Evolutionary conservation across 1,139 yeast species (phyloP).

Genomic region (Hyphopichia fennica): DNA sequence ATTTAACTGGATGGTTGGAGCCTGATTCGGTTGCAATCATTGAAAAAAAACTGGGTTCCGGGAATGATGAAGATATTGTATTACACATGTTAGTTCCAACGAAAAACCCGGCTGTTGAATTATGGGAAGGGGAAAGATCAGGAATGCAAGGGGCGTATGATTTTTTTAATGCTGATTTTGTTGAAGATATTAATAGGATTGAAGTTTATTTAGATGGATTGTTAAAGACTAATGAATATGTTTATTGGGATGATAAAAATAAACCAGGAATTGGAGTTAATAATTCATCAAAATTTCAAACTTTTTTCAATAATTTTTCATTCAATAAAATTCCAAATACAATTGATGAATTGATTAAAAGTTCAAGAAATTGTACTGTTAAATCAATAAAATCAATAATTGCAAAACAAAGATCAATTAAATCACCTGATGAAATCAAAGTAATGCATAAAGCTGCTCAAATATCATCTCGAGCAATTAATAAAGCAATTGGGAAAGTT

Average conservation of each 20-base stretch:
- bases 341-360: slow-evolving; percentile 19
- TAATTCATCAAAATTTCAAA: slow-evolving; percentile 10
- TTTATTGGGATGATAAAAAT: slow-evolving; percentile 49
- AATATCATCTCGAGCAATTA: slow-evolving; percentile 80
- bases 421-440: slow-evolving; percentile 72
- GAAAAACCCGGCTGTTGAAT: slow-evolving; percentile 71
- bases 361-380: slow-evolving; percentile 31
- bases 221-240: slow-evolving; percentile 43
- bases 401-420: slow-evolving; percentile 62
- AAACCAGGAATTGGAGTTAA: slow-evolving; percentile 5
- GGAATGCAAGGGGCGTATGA: slow-evolving; percentile 83
- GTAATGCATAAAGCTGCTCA: slow-evolving; percentile 82
- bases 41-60: slow-evolving; percentile 54
- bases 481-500: slow-evolving; percentile 71
- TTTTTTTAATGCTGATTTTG: slow-evolving; percentile 83
- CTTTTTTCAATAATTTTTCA: slow-evolving; percentile 12
- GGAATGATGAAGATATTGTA: slow-evolving; percentile 50
- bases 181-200: slow-evolving; percentile 50
- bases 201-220: slow-evolving; percentile 45
- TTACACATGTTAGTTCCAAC: slow-evolving; percentile 87
- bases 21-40: slow-evolving; percentile 80
- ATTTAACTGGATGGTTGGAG: slow-evolving; percentile 90
- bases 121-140: slow-evolving; percentile 94
- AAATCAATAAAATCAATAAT: slow-evolving; percentile 49
- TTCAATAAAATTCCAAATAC: slow-evolving; percentile 12